Evolutionary conservation across 176 grass and related monocot species (phyloP).

Genomic region (Triticum aestivum): IWGSC_CS_RefSeq_v2.1 NC_057812.1:470110450-470110949

Average conservation of each 20-base stretch:
- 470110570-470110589: background rate
- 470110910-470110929: background rate
- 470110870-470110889: too few species aligned
- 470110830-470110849: too few species aligned
- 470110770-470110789: background rate
- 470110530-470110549: background rate
- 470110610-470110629: background rate
- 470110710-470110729: background rate
- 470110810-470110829: too few species aligned
- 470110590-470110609: background rate
- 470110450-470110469: background rate
- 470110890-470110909: background rate
- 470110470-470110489: constrained; percentile 1
- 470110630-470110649: background rate
- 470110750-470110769: background rate
- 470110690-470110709: background rate
- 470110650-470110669: background rate
- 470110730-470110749: background rate
- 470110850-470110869: too few species aligned
- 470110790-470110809: background rate
- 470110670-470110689: background rate
- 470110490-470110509: background rate
- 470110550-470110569: background rate
- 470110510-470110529: background rate
- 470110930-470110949: background rate